Base-by-base conservation (phyloP, 805 yeast genomes). In the Sugiyamaella marilandica region DNA sequence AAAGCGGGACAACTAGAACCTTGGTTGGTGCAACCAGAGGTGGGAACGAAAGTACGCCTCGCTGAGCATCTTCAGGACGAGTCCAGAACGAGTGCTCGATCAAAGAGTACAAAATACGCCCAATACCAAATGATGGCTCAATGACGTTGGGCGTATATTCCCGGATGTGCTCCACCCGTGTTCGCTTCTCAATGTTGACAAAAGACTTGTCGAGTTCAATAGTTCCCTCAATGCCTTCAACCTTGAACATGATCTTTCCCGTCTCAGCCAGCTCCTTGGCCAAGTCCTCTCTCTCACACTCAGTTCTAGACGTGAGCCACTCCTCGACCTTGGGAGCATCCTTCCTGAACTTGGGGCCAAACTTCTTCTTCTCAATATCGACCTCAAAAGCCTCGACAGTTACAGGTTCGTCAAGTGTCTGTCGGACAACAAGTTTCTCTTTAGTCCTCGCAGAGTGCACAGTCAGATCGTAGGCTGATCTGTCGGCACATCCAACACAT, bases 401-500 rank as follows among this genome's bases (percentile, higher is more conserved):
- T 59, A 85, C 69, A 55, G 99, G 99, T 70, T 82, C 85, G 39
- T 86, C 83, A 63, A 94, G 80, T 53, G 88, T 80, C 74, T 94
- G 86, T 78, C 98, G 87, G 45, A 94, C 99, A 55, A 90, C 91
- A 63, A 94, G 77, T 74, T 90, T 92, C 75, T 89, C 97, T 73
- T 89, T 89, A 54, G 99, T 94, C 73, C 87, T 87, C 53, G 92
- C 94, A 44, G 97, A 74, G 70, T 94, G 99, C 56, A 95, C 99
- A 47, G 92, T 80, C 71, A 94, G 81, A 75, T 94, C 99, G 69
- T 89, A 94, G 41, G 99, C 99, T 45, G 96, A 87, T 77, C 99
- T 84, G 75, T 94, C 99, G 60, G 99, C 99, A 77, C 98, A 94
- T 62, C 99, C 99, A 69, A 94, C 97, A 83, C 99, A 95, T 77